Evolutionary conservation across 208 protist genomes (phyloP).

Genomic region (Leishmania turanica): DNA sequence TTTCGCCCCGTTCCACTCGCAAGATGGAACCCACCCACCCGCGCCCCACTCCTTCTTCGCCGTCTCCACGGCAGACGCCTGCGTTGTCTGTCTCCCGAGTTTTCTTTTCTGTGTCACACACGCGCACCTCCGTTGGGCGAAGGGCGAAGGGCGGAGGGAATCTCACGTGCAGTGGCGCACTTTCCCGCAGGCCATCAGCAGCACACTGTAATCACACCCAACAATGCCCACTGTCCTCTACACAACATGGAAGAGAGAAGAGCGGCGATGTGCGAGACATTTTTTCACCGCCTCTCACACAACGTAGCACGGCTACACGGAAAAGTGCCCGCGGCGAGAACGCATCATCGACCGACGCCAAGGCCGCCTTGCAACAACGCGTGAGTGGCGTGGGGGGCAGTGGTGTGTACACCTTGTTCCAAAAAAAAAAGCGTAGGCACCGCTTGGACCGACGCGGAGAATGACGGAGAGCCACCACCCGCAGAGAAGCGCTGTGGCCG

Average conservation of each 20-base stretch:
- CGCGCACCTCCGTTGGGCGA: neutral
- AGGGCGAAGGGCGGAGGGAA: neutral
- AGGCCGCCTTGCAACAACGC: neutral
- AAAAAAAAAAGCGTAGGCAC: neutral
- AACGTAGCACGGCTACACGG: neutral
- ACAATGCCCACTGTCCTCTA: neutral
- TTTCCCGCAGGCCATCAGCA: neutral
- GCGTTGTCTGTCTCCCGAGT: too few relatives aligned
- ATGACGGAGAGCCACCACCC: neutral
- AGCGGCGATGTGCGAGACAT: neutral
- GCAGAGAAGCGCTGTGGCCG: neutral
- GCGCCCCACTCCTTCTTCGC: neutral
- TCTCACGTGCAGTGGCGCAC: neutral
- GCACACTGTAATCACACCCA: neutral
- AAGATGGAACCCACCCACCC: too few relatives aligned
- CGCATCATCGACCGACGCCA: neutral
- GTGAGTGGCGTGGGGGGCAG: neutral
- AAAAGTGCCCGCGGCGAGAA: neutral
- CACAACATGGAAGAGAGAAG: neutral
- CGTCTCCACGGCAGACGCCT: neutral
- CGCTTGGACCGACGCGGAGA: neutral
- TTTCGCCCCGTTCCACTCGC: neutral
- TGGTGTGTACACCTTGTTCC: neutral
- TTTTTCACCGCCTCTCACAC: neutral
- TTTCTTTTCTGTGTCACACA: too few relatives aligned